These are phyloP conservation scores for Eucommia ulmoides DNA, from an alignment of 257 asterid genomes.

Conservation along the genomic window DNA sequence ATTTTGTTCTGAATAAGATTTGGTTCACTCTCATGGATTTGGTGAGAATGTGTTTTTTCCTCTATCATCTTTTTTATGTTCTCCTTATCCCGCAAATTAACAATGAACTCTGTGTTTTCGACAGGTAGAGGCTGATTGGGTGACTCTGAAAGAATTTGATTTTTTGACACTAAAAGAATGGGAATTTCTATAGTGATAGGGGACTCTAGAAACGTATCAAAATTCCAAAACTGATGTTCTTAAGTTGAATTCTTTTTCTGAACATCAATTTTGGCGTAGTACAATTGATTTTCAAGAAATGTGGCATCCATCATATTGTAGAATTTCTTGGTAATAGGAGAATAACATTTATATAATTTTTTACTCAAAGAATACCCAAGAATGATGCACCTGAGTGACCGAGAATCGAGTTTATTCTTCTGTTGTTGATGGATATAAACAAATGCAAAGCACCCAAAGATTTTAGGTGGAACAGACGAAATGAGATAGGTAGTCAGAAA, in stretches of 20 bases:
- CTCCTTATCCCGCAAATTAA: not conserved
- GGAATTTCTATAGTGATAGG: not conserved
- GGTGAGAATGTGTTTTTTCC: not conserved
- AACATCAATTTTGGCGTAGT: not conserved
- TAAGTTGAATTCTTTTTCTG: not conserved
- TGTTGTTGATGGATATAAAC: not conserved
- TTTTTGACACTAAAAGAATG: not conserved
- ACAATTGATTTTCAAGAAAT: conserved; percentile 2
- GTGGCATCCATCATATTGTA: conserved; percentile 5
- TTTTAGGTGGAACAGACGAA: not conserved
- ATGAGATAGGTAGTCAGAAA: not conserved
- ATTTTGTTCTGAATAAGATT: not conserved
- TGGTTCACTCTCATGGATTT: not conserved
- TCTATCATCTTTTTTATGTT: not conserved
- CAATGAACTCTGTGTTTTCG: not conserved
- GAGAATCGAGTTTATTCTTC: conserved; percentile 2
- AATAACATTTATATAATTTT: conserved; percentile 13
- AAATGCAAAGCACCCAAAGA: conserved; percentile 1
- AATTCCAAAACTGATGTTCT: conserved; percentile 4
- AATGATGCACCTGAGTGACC: not conserved
- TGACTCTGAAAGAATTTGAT: not conserved
- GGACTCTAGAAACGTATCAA: not conserved
- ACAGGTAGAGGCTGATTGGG: not conserved
- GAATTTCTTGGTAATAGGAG: not conserved
- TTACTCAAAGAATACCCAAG: not conserved